These are phyloP conservation scores for Solanum piurae DNA, from an alignment of 257 asterid species.

Conservation along the genomic window DNA sequence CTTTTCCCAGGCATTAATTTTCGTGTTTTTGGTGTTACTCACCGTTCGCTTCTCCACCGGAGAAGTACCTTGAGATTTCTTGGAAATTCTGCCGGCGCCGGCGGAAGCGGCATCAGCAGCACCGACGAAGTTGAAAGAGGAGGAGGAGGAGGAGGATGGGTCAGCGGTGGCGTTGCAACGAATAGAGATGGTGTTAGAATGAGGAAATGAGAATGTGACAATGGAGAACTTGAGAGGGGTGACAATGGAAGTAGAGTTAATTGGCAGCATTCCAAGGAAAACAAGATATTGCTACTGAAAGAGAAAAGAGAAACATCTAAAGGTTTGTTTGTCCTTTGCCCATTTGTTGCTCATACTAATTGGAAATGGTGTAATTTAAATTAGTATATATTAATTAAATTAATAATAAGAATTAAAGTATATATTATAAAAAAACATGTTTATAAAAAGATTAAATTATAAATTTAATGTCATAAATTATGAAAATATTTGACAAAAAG, in stretches of 20 bases:
- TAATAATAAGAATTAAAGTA: too few relatives aligned
- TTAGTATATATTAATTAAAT: not conserved
- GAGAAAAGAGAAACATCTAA: too few relatives aligned
- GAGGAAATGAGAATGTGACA: not conserved
- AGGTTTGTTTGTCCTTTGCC: too few relatives aligned
- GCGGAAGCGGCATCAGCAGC: not conserved
- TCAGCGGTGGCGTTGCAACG: not conserved
- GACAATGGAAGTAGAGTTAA: not conserved
- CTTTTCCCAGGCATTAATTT: slow-evolving; percentile 47
- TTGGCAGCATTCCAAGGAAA: not conserved
- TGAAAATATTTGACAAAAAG: not conserved
- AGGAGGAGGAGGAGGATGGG: not conserved
- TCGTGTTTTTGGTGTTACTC: slow-evolving; percentile 5
- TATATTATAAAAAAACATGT: not conserved
- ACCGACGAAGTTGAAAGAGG: not conserved
- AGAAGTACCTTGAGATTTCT: not conserved
- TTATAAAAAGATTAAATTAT: too few relatives aligned
- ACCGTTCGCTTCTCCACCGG: not conserved
- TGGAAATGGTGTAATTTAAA: too few relatives aligned
- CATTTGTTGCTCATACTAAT: too few relatives aligned
- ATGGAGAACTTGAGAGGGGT: not conserved
- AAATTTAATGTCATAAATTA: not conserved
- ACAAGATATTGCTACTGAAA: too few relatives aligned
- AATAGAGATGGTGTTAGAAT: not conserved
- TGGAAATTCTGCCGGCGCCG: not conserved